Evolutionary conservation across 192 early-diverging fungal genomes (phyloP).

Genomic region (Coemansia sp.): DNA sequence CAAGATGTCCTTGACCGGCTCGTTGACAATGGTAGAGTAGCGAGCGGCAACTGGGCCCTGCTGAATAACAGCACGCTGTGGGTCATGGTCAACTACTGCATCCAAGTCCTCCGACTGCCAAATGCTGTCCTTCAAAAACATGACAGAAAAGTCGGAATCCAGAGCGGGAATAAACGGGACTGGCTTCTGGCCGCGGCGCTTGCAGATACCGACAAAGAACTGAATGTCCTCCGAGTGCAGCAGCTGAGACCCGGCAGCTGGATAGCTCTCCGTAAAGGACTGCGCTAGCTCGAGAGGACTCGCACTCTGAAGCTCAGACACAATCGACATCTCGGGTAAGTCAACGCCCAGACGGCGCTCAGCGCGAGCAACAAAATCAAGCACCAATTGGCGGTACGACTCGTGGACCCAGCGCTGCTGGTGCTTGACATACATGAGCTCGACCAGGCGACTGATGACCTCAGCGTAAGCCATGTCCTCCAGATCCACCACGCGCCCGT

Average conservation of each 20-base stretch:
- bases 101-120: conserved; percentile 92
- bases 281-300: conserved; percentile 33
- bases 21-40: conserved; percentile 74
- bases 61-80: conserved; percentile 79
- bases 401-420: conserved; percentile 82
- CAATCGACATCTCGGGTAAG: background rate
- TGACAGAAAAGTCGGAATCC: conserved; percentile 87
- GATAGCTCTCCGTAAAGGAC: conserved; percentile 12
- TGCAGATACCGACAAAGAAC: conserved; percentile 50
- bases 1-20: conserved; percentile 88
- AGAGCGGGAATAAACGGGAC: conserved; percentile 91
- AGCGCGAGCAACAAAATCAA: conserved; percentile 81
- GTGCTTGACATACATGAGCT: conserved; percentile 78
- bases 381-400: conserved; percentile 70
- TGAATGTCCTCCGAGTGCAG: conserved; percentile 42
- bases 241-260: conserved; percentile 26
- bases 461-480: conserved; percentile 95
- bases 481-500: conserved; percentile 76
- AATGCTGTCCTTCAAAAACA: conserved; percentile 91
- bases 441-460: conserved; percentile 79
- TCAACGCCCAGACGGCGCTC: conserved; percentile 68
- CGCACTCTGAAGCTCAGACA: background rate
- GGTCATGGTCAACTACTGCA: conserved; percentile 83
- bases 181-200: conserved; percentile 72
- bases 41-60: conserved; percentile 86